Percentiles rank a stretch among this genome's conserved stretches.
Evolutionary conservation across 2,329 filamentous ascomycete genomes (phyloP).

Genomic region (Xylaria digitata): DNA sequence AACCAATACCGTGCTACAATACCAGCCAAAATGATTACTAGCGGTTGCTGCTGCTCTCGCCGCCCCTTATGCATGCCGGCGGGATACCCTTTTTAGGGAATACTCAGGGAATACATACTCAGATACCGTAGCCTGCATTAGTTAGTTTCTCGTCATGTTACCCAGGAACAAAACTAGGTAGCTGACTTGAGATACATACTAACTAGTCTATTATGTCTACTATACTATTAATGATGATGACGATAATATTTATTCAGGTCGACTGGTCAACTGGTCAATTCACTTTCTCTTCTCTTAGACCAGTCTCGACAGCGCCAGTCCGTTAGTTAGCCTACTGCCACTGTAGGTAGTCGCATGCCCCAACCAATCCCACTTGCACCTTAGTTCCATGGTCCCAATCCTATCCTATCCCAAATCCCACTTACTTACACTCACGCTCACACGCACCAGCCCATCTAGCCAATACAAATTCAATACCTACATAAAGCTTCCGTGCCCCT

Average conservation of each 20-base stretch:
- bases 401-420: too few species aligned
- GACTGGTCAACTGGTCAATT: neutral
- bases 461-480: neutral
- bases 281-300: too few species aligned
- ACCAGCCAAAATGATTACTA: neutral
- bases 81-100: constrained; percentile 46
- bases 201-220: neutral
- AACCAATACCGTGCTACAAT: constrained; percentile 8
- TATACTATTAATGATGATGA: constrained; percentile 20
- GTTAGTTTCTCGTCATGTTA: constrained; percentile 32
- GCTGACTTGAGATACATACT: neutral
- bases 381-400: too few species aligned
- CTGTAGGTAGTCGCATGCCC: too few species aligned
- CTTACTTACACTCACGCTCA: neutral
- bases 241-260: constrained; percentile 22
- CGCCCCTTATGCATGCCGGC: constrained; percentile 38
- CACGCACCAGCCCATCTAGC: neutral
- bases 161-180: constrained; percentile 40
- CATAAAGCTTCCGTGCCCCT: constrained; percentile 34
- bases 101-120: constrained; percentile 20
- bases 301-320: too few species aligned
- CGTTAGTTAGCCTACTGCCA: too few species aligned
- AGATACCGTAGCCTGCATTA: constrained; percentile 41
- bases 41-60: constrained; percentile 36
- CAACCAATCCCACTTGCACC: too few species aligned